A percentile compares a stretch with the other conserved stretches of the same genome.
Conservation (phyloP, 768 basidiomycete genomes). For the Paxillus ammoniavirescens region DNA sequence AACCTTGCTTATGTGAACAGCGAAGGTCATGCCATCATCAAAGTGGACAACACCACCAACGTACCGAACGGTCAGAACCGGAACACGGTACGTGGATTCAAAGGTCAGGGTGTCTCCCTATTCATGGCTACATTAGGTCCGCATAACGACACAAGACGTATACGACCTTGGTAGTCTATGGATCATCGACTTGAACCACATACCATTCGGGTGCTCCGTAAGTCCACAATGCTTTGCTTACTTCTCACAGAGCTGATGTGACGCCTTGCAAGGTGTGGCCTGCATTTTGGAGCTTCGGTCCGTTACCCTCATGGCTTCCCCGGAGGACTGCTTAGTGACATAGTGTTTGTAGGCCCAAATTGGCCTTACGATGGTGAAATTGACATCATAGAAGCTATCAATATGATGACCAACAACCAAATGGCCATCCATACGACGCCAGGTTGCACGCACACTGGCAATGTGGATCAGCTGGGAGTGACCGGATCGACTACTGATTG, state of each 20-base stretch:
- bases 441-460: conserved; percentile 36
- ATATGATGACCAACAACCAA: conserved; percentile 49
- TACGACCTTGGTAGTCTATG: conserved; percentile 46
- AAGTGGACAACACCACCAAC: conserved; percentile 67
- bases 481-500: conserved; percentile 23
- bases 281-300: conserved; percentile 32
- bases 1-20: conserved; percentile 58
- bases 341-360: conserved; percentile 13
- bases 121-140: conserved; percentile 32
- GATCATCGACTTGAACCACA: conserved; percentile 45
- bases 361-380: conserved; percentile 53
- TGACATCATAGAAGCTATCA: conserved; percentile 63
- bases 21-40: conserved; percentile 65
- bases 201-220: conserved; percentile 60
- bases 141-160: conserved; percentile 42
- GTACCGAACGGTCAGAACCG: conserved; percentile 51
- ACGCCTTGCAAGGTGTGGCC: conserved; percentile 25
- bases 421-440: conserved; percentile 52
- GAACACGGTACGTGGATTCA: conserved; percentile 47
- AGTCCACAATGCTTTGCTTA: conserved; percentile 16
- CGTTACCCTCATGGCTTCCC: background rate
- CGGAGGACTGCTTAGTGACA: background rate
- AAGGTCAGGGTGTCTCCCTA: conserved; percentile 8
- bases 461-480: conserved; percentile 32
- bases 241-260: conserved; percentile 2